phyloP scores from a whole-genome alignment of 192 early-diverging fungal genomes.

The Dissophora ornata region DNA sequence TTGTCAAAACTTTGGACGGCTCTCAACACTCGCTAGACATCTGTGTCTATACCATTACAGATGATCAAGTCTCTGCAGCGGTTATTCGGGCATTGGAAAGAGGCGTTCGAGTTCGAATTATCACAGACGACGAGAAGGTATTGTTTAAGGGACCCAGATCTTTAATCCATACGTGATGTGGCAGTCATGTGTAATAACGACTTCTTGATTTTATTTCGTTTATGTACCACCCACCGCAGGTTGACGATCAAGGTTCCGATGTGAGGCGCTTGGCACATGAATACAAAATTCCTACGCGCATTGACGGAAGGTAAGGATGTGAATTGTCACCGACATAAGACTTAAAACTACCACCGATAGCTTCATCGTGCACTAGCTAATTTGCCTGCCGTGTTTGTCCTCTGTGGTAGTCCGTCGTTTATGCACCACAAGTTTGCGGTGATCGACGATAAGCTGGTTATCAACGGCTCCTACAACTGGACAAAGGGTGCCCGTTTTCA shows the following conservation, averaged over 20 bases:
- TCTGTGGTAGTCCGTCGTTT: conserved; percentile 44
- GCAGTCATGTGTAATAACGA: too few species aligned
- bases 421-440: conserved; percentile 84
- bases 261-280: conserved; percentile 60
- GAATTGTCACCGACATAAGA: too few species aligned
- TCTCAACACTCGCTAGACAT: conserved; percentile 71
- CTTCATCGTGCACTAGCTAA: too few species aligned
- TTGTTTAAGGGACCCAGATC: background rate
- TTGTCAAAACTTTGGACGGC: conserved; percentile 60
- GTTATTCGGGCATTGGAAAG: conserved; percentile 53
- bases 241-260: conserved; percentile 64
- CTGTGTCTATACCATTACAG: conserved; percentile 80
- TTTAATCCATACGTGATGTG: too few species aligned
- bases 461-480: conserved; percentile 75
- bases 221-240: too few species aligned
- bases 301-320: conserved; percentile 57
- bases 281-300: conserved; percentile 58
- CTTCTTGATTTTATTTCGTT: background rate
- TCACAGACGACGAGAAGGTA: conserved; percentile 76
- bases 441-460: conserved; percentile 66
- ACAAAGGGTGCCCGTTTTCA: conserved; percentile 71
- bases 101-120: conserved; percentile 68
- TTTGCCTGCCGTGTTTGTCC: background rate
- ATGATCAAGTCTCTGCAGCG: conserved; percentile 73
- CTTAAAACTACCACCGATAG: too few species aligned